A percentile compares a stretch with the other conserved stretches of the same genome.
Conservation (phyloP, 768 basidiomycete species). For the Leccinum subtestaceum region DNA sequence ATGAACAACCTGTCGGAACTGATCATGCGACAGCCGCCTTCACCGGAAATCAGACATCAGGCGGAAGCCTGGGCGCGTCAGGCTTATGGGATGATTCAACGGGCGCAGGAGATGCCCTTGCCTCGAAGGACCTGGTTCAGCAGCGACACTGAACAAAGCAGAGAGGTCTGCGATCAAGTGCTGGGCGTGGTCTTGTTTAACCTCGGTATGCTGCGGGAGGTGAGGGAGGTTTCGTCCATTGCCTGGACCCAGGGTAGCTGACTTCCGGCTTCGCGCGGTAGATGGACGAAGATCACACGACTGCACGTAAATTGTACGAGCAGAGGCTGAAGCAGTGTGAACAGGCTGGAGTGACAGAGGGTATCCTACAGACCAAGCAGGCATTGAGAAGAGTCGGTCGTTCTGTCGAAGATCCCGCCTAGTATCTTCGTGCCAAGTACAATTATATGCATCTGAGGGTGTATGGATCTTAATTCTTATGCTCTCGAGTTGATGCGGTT, state of each 20-base stretch:
- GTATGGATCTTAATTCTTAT: background rate
- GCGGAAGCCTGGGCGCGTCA: slow-evolving; percentile 65
- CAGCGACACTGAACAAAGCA: slow-evolving; percentile 22
- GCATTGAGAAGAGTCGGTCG: slow-evolving; percentile 33
- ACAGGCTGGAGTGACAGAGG: slow-evolving; percentile 32
- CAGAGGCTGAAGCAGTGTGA: slow-evolving; percentile 33
- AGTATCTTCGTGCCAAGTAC: background rate
- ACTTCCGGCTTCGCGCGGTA: slow-evolving; percentile 4
- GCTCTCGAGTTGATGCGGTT: background rate
- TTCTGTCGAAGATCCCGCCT: background rate
- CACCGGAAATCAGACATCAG: slow-evolving; percentile 36
- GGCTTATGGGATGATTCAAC: slow-evolving; percentile 37
- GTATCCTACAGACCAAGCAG: slow-evolving; percentile 34
- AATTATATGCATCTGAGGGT: background rate
- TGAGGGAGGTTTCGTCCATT: slow-evolving; percentile 3
- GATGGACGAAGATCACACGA: slow-evolving; percentile 33
- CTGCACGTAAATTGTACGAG: slow-evolving; percentile 31
- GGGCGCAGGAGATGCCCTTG: slow-evolving; percentile 19
- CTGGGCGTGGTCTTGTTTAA: slow-evolving; percentile 62
- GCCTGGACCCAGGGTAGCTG: background rate
- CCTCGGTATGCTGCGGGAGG: slow-evolving; percentile 53
- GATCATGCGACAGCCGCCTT: slow-evolving; percentile 37
- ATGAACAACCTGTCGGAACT: slow-evolving; percentile 49
- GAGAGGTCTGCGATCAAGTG: slow-evolving; percentile 49
- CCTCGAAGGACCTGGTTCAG: slow-evolving; percentile 21